Evolutionary conservation across 2,329 filamentous ascomycete genomes (phyloP), one percentile per base, ranked within the genome.

Genomic region (Diplodia sapinea): DNA sequence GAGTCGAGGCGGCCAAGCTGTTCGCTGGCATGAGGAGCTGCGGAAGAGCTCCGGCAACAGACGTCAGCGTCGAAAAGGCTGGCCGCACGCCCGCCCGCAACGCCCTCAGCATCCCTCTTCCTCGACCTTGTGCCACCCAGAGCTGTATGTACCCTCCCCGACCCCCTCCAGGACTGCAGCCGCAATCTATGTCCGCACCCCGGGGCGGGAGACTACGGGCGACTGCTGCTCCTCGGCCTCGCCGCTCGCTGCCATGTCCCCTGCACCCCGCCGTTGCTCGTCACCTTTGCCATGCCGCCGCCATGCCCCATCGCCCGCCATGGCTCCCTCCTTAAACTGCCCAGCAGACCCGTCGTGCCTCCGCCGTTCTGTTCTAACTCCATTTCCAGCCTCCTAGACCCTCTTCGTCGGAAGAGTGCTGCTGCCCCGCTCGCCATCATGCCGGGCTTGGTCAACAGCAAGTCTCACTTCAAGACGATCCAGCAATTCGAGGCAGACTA

Each of bases 401-500:
- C 43, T n/a, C 8, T 20, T 29, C 26, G 12, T 4, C 15, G 29
- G 8, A 8, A 26, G 29, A 15, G 31, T 33, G 43, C 9, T 17
- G 17, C 9, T 43, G 40, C 43, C 40, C 50, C 61, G 54, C 47
- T 52, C 23, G 51, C 43, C 61, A 54, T 31, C 20, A 68, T 68
- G 67, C 61, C 67, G 75, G 74, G 73, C 52, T 73, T 76, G 23
- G 68, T 73, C 11, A 70, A 76, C 54, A 81, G 80, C 67, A 76
- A 76, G 66, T 76, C 81, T 3, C 87, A 89, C 74, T 98, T 98
- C 81, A 92, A 89, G 78, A 91, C 89, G 73, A 84, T 97, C 59
- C 93, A 97, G 76, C 89, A 87, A 75, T 97, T 99, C 82, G 86
- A 91, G 72, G 90, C 92, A 8, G 92, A 97, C 76, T 99, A 97